Evolutionary conservation across 805 yeast species (phyloP), one percentile per base, ranked within the genome.

Genomic region (Blastobotrys peoriensis): DNA sequence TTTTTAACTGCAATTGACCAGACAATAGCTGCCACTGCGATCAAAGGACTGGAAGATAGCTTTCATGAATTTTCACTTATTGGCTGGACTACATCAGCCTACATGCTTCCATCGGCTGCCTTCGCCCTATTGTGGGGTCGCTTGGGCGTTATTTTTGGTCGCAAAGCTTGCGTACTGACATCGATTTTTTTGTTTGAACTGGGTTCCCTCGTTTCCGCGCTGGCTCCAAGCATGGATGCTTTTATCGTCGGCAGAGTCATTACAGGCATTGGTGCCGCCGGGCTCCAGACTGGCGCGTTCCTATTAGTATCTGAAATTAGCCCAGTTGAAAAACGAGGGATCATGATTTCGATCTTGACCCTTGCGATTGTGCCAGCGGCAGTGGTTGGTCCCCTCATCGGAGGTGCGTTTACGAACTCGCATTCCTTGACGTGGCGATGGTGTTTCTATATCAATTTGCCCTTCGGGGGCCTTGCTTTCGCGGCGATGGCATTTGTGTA

Each of bases 191-290:
- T 80, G 2, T 80, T 80, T 56, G 82, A 77, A 58, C 58, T 70
- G 3, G 86, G 86, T 1, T 78, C 83, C 0, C 63, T 79, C 43
- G 60, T 79, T 3, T 64, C 73, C 39, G 84, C 77, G 0, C 54
- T 77, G 2, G 60, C 83, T 61, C 53, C 13, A 64, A 66, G 20
- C n/a, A 43, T 45, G 46, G 10, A 22, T 22, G 17, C 33, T 6
- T 20, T 45, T 10, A 45, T 45, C 9, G 47, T 19, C 13, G 47
- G 47, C 6, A n/a, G 86, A 57, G 77, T 74, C 5, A 61, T 44
- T 3, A 25, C 38, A 40, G 86, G 86, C 43, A 54, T 77, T 30
- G 86, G 86, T 17, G 84, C 78, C 8, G 78, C 81, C 33, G 79
- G 80, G 23, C 69, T 79, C 33, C 79, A 75, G 53, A 62, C 78